Conservation (phyloP, 257 asterid genomes). For the Ophiorrhiza pumila region DNA sequence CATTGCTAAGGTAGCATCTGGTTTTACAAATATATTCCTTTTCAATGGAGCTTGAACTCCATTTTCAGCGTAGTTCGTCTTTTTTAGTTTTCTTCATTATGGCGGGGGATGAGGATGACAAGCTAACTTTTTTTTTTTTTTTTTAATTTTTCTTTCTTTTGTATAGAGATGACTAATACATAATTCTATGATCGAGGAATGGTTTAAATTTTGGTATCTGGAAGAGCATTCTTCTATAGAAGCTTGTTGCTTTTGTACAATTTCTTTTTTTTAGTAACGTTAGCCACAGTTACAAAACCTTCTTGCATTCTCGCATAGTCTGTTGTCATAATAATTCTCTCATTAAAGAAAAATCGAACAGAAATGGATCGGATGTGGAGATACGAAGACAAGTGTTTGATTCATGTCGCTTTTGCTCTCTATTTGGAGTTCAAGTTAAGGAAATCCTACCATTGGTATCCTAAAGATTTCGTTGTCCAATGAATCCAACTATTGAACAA, state of each 20-base stretch:
- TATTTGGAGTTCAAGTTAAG: too few species aligned
- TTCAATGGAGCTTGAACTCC: neutral
- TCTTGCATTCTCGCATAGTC: neutral
- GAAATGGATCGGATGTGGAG: too few species aligned
- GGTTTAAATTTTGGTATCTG: neutral
- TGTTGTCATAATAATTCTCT: too few species aligned
- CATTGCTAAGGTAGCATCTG: slow-evolving; percentile 3
- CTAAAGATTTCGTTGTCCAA: too few species aligned
- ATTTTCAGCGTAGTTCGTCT: neutral
- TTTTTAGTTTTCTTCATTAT: neutral
- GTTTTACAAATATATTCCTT: neutral
- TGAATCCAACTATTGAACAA: too few species aligned
- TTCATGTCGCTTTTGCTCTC: too few species aligned
- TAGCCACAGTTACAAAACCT: neutral
- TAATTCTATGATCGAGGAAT: neutral
- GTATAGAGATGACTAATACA: neutral
- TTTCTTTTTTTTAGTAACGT: neutral
- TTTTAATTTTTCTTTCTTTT: too few species aligned
- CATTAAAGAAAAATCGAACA: too few species aligned
- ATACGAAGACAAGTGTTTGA: too few species aligned
- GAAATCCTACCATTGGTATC: too few species aligned
- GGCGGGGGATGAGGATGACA: neutral
- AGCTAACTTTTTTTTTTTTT: neutral
- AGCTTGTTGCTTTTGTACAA: neutral
- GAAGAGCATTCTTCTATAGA: neutral